Evolutionary conservation across 2,329 filamentous ascomycete genomes (phyloP).

Genomic region (Talaromyces atroroseus): DNA sequence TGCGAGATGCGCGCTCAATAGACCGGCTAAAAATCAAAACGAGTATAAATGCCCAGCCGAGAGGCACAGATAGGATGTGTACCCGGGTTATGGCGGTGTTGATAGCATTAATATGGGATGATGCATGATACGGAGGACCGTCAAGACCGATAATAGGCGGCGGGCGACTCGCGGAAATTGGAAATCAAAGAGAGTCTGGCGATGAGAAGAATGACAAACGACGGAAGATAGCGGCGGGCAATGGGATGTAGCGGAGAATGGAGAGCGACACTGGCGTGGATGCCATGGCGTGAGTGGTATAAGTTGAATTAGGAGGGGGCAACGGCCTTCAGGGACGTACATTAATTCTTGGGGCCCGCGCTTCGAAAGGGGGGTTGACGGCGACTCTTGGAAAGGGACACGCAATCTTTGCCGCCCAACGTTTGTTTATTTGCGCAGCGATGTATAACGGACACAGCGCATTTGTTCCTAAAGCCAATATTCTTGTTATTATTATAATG

Average conservation of each 20-base stretch:
- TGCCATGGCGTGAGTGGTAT: neutral
- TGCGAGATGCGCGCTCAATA: neutral
- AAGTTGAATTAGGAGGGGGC: neutral
- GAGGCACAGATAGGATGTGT: constrained; percentile 14
- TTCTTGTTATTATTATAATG: neutral
- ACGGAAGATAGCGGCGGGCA: constrained; percentile 9
- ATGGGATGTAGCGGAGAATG: constrained; percentile 10
- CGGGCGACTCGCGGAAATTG: constrained; percentile 13
- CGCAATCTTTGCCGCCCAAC: constrained; percentile 9
- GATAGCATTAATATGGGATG: constrained; percentile 23
- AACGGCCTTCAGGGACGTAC: constrained; percentile 8
- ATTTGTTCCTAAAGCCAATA: too few relatives aligned
- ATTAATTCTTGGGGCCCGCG: constrained; percentile 1
- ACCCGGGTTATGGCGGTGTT: constrained; percentile 26
- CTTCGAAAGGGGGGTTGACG: constrained; percentile 19
- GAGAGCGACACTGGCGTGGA: neutral
- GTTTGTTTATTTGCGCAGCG: neutral
- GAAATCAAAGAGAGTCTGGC: constrained; percentile 22
- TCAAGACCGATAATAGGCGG: neutral
- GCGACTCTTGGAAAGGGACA: constrained; percentile 1
- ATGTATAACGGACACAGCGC: neutral
- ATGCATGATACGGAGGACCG: constrained; percentile 8
- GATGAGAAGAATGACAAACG: constrained; percentile 10
- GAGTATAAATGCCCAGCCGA: neutral
- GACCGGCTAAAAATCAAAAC: neutral